Conservation (phyloP, 1,284 basidiomycete species). For the Mycena sp. region DNA sequence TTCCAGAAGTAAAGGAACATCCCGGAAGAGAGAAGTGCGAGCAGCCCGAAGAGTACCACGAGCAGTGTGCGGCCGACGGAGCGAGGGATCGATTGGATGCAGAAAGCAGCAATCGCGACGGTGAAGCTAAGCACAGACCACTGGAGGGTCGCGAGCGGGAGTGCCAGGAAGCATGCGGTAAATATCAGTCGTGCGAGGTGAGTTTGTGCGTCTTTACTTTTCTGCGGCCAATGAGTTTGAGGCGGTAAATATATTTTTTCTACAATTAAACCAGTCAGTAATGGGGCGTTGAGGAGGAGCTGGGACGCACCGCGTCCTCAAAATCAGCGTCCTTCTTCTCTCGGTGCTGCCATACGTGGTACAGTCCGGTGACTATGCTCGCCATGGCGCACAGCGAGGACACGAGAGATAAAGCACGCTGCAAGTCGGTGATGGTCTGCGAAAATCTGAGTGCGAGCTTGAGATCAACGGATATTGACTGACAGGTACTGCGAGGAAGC, state of each 20-base stretch:
- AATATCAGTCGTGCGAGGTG: constrained; percentile 9
- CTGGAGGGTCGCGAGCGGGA: constrained; percentile 37
- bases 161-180: constrained; percentile 32
- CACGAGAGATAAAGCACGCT: constrained; percentile 30
- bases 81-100: not conserved
- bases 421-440: constrained; percentile 30
- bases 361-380: constrained; percentile 36
- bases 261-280: not conserved
- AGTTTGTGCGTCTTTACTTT: not conserved
- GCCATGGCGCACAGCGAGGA: constrained; percentile 36
- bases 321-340: constrained; percentile 30
- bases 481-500: constrained; percentile 32
- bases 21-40: not conserved
- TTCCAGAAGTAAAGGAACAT: constrained; percentile 19
- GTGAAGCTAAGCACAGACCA: constrained; percentile 38
- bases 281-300: not conserved
- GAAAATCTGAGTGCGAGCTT: not conserved
- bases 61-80: not conserved
- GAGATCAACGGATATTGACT: not conserved
- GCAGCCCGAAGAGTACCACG: constrained; percentile 1
- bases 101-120: constrained; percentile 29
- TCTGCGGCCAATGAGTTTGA: not conserved
- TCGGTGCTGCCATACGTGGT: constrained; percentile 40
- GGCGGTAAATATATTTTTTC: not conserved
- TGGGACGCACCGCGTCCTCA: constrained; percentile 30